These are phyloP conservation scores for Aspergillus ellipticus DNA, from an alignment of 495 filamentous ascomycete genomes.

Conservation along the genomic window DNA sequence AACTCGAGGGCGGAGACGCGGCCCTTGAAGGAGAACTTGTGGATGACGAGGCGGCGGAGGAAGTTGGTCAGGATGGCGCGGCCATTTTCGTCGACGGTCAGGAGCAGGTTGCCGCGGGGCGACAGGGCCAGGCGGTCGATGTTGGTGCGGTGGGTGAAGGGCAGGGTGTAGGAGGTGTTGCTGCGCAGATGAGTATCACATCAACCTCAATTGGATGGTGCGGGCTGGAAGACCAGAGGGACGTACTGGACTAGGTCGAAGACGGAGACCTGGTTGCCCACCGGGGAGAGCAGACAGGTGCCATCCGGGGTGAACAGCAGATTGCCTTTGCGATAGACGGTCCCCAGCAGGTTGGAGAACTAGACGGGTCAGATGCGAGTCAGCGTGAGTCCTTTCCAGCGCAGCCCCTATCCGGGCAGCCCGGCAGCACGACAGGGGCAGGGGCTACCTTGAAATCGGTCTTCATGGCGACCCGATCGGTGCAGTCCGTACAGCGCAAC, in stretches of 20 bases:
- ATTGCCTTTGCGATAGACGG: slow-evolving; percentile 96
- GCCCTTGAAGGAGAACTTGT: slow-evolving; percentile 92
- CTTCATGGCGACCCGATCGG: slow-evolving; percentile 63
- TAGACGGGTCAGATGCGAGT: too few relatives aligned
- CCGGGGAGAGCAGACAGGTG: slow-evolving; percentile 90
- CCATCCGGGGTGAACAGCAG: slow-evolving; percentile 96
- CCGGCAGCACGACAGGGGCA: too few relatives aligned
- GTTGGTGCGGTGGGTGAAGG: slow-evolving; percentile 90
- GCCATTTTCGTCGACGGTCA: slow-evolving; percentile 92
- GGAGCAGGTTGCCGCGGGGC: slow-evolving; percentile 82
- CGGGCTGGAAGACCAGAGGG: neutral
- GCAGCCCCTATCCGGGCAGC: too few relatives aligned
- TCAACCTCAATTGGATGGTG: neutral
- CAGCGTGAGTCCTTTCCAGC: too few relatives aligned
- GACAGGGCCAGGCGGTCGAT: slow-evolving; percentile 83
- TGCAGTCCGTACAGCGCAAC: neutral
- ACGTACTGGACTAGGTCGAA: slow-evolving; percentile 93
- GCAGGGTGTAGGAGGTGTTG: slow-evolving; percentile 93
- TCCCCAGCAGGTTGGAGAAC: slow-evolving; percentile 95
- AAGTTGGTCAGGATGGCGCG: slow-evolving; percentile 89
- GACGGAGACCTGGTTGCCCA: slow-evolving; percentile 91
- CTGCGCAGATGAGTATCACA: slow-evolving; percentile 42
- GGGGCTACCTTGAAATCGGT: slow-evolving; percentile 80
- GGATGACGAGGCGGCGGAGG: slow-evolving; percentile 74
- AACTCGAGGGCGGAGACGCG: slow-evolving; percentile 81